Evolutionary conservation across 108 stramenopile genomes (phyloP).

Genomic region (Cyclotella baltica): DNA sequence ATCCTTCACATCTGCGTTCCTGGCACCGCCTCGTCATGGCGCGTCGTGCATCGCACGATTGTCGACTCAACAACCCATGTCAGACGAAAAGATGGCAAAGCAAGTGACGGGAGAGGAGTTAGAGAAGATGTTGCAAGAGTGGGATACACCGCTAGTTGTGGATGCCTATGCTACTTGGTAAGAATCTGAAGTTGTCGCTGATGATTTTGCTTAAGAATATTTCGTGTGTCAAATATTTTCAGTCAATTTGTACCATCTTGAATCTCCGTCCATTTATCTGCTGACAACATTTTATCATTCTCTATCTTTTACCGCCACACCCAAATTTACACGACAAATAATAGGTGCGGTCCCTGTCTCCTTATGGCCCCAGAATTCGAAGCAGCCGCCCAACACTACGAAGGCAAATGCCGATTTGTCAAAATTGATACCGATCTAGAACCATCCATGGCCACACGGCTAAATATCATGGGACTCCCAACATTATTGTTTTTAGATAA

Average conservation of each 20-base stretch:
- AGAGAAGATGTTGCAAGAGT: constrained; percentile 79
- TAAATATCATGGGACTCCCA: constrained; percentile 84
- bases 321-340: neutral
- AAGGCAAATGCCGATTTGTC: constrained; percentile 81
- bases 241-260: neutral
- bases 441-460: constrained; percentile 75
- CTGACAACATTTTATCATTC: too few species aligned
- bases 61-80: constrained; percentile 2
- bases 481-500: constrained; percentile 84
- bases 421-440: constrained; percentile 85
- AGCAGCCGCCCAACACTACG: constrained; percentile 72
- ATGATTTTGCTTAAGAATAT: neutral
- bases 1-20: neutral
- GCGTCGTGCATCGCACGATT: neutral
- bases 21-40: neutral
- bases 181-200: constrained; percentile 5
- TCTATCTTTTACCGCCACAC: neutral
- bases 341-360: constrained; percentile 81
- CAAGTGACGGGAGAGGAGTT: constrained; percentile 74
- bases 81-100: constrained; percentile 24
- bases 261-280: too few species aligned
- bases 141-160: constrained; percentile 78
- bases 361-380: constrained; percentile 89
- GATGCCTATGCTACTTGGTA: constrained; percentile 90
- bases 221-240: neutral